Conservation (phyloP, 805 yeast genomes). For the Cyberlindnera misumaiensis region DNA sequence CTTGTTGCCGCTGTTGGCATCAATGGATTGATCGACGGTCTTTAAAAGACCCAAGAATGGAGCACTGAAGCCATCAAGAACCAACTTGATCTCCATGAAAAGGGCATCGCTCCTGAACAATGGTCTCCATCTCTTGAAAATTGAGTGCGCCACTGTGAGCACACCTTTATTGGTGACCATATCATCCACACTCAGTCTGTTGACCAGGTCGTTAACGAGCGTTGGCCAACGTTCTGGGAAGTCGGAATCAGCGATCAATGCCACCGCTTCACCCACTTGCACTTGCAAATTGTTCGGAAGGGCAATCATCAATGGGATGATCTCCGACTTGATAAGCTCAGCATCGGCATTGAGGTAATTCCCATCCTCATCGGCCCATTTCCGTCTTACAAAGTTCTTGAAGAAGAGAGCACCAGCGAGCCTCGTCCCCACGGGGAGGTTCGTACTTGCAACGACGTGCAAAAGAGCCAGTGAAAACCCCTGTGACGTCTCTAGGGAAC, state of each 20-base stretch:
- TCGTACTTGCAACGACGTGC: slow-evolving; percentile 65
- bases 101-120: slow-evolving; percentile 85
- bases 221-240: slow-evolving; percentile 88
- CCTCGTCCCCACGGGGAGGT: slow-evolving; percentile 49
- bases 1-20: slow-evolving; percentile 35
- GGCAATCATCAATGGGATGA: slow-evolving; percentile 78
- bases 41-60: slow-evolving; percentile 72
- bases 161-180: slow-evolving; percentile 78
- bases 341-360: slow-evolving; percentile 68
- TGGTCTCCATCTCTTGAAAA: slow-evolving; percentile 96
- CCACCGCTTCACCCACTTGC: slow-evolving; percentile 93
- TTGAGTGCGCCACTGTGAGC: slow-evolving; percentile 86
- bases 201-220: slow-evolving; percentile 66
- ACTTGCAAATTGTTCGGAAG: slow-evolving; percentile 74
- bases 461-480: slow-evolving; percentile 75
- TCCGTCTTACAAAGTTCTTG: slow-evolving; percentile 77
- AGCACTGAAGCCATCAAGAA: slow-evolving; percentile 70
- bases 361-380: slow-evolving; percentile 91
- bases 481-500: slow-evolving; percentile 51
- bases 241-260: slow-evolving; percentile 91
- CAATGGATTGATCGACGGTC: slow-evolving; percentile 61
- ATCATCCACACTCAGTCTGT: slow-evolving; percentile 56
- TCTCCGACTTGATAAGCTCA: slow-evolving; percentile 61
- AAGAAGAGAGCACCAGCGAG: slow-evolving; percentile 87
- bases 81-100: slow-evolving; percentile 81